Percentiles rank a stretch among this genome's conserved stretches.
Conservation (phyloP, 352 stramenopile species). For the Globisporangium camurandrum region DNA sequence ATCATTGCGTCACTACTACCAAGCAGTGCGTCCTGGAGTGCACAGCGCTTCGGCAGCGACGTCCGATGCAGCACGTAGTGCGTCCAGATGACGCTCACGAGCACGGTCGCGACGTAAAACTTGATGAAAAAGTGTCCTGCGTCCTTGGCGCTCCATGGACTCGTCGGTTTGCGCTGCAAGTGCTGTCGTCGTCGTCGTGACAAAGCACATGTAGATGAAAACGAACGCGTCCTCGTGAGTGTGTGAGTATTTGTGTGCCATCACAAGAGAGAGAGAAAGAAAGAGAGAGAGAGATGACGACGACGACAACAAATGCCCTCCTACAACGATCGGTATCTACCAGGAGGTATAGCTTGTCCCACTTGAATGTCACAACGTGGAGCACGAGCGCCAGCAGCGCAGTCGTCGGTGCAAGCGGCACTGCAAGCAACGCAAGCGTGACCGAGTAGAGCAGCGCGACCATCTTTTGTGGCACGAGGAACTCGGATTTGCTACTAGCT, state of each 20-base stretch:
- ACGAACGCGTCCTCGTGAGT: neutral
- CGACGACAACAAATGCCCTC: neutral
- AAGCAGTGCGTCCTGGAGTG: constrained; percentile 37
- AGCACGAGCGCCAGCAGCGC: constrained; percentile 45
- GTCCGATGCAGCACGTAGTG: constrained; percentile 52
- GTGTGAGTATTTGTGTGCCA: neutral
- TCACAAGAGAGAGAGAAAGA: too few relatives aligned
- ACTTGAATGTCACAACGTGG: constrained; percentile 73
- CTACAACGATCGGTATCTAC: constrained; percentile 13
- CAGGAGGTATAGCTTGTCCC: constrained; percentile 70
- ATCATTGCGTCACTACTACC: constrained; percentile 14
- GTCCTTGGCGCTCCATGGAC: constrained; percentile 66
- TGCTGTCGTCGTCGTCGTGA: too few relatives aligned
- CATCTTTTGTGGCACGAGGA: constrained; percentile 78
- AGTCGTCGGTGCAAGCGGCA: constrained; percentile 54
- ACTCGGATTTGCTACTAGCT: constrained; percentile 32
- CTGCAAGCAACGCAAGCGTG: constrained; percentile 61
- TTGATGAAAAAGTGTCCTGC: constrained; percentile 84
- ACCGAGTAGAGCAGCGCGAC: constrained; percentile 74
- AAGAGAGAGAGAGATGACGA: neutral
- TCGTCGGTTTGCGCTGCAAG: constrained; percentile 68
- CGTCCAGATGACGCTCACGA: constrained; percentile 51
- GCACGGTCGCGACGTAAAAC: constrained; percentile 72
- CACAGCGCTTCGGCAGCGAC: constrained; percentile 46
- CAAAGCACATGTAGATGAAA: neutral